Conservation (phyloP, 768 basidiomycete species). For the Suillus paluster region DNA sequence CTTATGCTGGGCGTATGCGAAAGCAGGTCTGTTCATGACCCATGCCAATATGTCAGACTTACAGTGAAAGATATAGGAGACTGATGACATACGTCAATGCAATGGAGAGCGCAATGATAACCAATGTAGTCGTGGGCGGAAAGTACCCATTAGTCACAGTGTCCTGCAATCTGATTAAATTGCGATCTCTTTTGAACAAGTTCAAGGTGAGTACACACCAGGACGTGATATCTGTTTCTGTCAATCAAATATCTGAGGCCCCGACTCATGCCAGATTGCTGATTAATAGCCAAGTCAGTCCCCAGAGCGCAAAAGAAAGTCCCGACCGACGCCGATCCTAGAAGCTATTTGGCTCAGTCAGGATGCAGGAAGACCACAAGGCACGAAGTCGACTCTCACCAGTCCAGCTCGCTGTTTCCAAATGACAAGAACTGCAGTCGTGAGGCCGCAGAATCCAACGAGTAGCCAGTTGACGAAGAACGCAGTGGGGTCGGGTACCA, state of each 20-base stretch:
- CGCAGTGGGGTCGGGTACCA: conserved; percentile 40
- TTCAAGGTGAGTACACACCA: conserved; percentile 41
- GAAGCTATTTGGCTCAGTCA: not conserved
- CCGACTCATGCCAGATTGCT: conserved; percentile 64
- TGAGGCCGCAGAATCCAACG: conserved; percentile 47
- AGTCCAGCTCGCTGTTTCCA: conserved; percentile 52
- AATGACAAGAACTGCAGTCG: conserved; percentile 47
- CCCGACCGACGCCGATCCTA: conserved; percentile 58
- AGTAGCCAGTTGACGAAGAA: conserved; percentile 59
- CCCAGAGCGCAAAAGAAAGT: conserved; percentile 63
- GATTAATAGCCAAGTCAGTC: conserved; percentile 57
- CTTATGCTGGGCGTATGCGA: conserved; percentile 58
- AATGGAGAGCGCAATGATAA: conserved; percentile 58
- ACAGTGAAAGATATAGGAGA: not conserved
- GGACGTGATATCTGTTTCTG: conserved; percentile 58
- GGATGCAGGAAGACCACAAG: not conserved
- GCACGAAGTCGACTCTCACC: conserved; percentile 40
- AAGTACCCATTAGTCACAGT: conserved; percentile 51
- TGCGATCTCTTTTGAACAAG: conserved; percentile 8
- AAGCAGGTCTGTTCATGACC: conserved; percentile 45
- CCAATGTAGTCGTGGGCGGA: conserved; percentile 52
- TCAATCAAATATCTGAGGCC: conserved; percentile 69
- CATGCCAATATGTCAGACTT: not conserved
- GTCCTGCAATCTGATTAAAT: conserved; percentile 41
- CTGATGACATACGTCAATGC: conserved; percentile 53